phyloP scores from a whole-genome alignment of 1,284 basidiomycete genomes.

The Cutaneotrichosporon dermatis region DNA sequence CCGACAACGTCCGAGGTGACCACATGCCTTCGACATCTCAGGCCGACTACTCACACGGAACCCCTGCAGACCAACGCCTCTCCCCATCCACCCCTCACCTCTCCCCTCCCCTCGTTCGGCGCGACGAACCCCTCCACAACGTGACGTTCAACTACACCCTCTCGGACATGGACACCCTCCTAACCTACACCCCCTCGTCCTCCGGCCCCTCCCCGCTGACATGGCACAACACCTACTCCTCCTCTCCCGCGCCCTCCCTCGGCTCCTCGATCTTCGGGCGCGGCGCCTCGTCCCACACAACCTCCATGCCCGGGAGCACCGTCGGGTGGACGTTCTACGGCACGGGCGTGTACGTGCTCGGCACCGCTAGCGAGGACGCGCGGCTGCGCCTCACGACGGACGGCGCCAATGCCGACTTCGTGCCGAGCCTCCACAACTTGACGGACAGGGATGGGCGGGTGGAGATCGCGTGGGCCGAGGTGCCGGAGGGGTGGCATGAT shows the following conservation, averaged over 20 bases:
- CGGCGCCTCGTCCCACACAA: conserved; percentile 1
- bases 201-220: neutral
- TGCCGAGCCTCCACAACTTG: neutral
- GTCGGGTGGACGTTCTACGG: conserved; percentile 1
- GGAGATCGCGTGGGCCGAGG: neutral
- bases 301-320: neutral
- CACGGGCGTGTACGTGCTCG: neutral
- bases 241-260: too few species aligned
- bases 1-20: too few species aligned
- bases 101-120: neutral
- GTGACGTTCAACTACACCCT: conserved; percentile 12
- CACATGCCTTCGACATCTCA: too few species aligned
- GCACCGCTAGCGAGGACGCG: neutral
- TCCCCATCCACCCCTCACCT: neutral
- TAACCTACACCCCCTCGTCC: conserved; percentile 1
- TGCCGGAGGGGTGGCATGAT: neutral
- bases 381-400: conserved; percentile 4
- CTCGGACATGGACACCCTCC: conserved; percentile 5
- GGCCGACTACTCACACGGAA: too few species aligned
- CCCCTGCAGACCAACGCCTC: too few species aligned
- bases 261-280: neutral
- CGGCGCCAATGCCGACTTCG: conserved; percentile 1
- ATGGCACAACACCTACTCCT: conserved; percentile 1
- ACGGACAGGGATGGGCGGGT: neutral
- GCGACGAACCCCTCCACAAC: neutral